A percentile compares a stretch with the other conserved stretches of the same genome.
These are phyloP conservation scores for Phytophthora boehmeriae DNA, from an alignment of 352 stramenopile genomes.

Conservation along the genomic window DNA sequence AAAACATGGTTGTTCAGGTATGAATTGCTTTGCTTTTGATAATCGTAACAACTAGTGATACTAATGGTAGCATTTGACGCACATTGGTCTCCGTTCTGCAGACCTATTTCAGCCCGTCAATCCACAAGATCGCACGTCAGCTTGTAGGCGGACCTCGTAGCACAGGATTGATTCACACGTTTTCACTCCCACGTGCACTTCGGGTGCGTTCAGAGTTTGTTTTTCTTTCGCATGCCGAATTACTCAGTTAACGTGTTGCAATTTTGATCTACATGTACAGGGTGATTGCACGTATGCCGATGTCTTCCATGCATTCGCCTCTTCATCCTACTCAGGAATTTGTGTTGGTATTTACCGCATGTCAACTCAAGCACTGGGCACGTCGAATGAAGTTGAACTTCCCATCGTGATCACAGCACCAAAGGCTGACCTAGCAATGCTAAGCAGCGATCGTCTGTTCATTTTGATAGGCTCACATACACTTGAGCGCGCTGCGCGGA, in stretches of 20 bases:
- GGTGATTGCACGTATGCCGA: slow-evolving; percentile 57
- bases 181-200: slow-evolving; percentile 47
- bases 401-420: slow-evolving; percentile 83
- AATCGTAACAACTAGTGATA: not conserved
- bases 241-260: slow-evolving; percentile 1
- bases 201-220: slow-evolving; percentile 32
- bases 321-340: slow-evolving; percentile 66
- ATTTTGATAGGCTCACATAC: slow-evolving; percentile 80
- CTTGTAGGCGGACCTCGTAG: slow-evolving; percentile 76
- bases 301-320: slow-evolving; percentile 65
- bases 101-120: slow-evolving; percentile 86
- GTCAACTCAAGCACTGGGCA: slow-evolving; percentile 55
- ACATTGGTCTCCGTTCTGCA: slow-evolving; percentile 21
- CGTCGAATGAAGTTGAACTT: slow-evolving; percentile 49
- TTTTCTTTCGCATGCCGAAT: not conserved
- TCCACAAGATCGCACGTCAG: slow-evolving; percentile 86
- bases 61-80: not conserved
- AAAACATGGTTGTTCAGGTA: slow-evolving; percentile 87
- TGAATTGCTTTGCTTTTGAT: slow-evolving; percentile 1
- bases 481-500: slow-evolving; percentile 59
- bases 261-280: slow-evolving; percentile 12
- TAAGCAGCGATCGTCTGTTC: slow-evolving; percentile 62
- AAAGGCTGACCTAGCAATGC: slow-evolving; percentile 53
- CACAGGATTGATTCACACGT: slow-evolving; percentile 77
- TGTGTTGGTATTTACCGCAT: slow-evolving; percentile 78